phyloP scores from a whole-genome alignment of 208 protist genomes.

The Plasmodiophora brassicae region DNA sequence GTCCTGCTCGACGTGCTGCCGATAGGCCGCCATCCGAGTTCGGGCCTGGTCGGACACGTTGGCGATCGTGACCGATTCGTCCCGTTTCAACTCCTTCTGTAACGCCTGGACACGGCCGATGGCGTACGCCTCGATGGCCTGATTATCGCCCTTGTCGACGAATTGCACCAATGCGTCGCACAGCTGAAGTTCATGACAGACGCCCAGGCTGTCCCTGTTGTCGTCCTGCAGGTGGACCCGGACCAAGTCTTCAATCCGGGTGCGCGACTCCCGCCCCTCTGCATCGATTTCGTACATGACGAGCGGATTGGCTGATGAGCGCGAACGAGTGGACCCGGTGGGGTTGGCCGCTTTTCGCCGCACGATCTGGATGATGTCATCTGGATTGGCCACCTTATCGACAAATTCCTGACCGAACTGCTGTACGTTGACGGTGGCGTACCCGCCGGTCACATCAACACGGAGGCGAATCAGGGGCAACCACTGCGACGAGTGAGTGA shows the following conservation, averaged over 20 bases:
- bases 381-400: slow-evolving; percentile 35
- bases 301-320: neutral
- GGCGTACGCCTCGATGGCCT: neutral
- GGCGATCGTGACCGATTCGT: neutral
- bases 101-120: neutral
- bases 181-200: neutral
- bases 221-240: neutral
- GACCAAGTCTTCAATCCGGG: neutral
- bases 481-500: neutral
- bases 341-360: neutral
- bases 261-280: neutral
- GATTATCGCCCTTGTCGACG: neutral
- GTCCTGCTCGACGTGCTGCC: no score
- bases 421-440: neutral
- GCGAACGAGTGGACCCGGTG: neutral
- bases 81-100: neutral
- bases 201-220: neutral
- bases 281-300: neutral
- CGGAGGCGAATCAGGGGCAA: slow-evolving; percentile 46
- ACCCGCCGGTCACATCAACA: slow-evolving; percentile 40
- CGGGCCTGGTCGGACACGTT: neutral
- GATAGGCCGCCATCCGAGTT: no score
- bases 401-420: slow-evolving; percentile 49
- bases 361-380: neutral
- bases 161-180: neutral